Conservation (phyloP, 2,329 filamentous ascomycete species). For the Plenodomus biglobosus region DNA sequence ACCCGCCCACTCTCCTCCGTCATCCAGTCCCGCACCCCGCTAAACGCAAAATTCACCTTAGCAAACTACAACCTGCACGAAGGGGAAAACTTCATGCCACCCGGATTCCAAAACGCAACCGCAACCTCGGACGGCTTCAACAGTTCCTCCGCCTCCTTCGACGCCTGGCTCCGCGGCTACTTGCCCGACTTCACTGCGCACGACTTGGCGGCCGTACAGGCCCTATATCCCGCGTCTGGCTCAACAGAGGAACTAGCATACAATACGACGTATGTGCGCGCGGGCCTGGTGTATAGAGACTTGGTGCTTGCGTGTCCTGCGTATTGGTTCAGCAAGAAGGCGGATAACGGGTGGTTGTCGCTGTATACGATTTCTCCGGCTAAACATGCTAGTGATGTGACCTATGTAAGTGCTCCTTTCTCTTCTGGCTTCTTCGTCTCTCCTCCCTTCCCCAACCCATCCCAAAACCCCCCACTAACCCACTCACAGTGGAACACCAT, state of each 20-base stretch:
- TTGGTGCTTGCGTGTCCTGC: slow-evolving; percentile 61
- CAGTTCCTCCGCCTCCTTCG: slow-evolving; percentile 53
- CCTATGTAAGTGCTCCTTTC: slow-evolving; percentile 53
- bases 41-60: slow-evolving; percentile 54
- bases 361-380: slow-evolving; percentile 64
- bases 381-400: slow-evolving; percentile 58
- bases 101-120: slow-evolving; percentile 47
- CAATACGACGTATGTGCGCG: slow-evolving; percentile 55
- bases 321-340: slow-evolving; percentile 57
- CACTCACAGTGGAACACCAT: slow-evolving; percentile 56
- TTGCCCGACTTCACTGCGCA: slow-evolving; percentile 51
- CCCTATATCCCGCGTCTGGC: slow-evolving; percentile 54
- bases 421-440: not conserved
- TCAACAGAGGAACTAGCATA: slow-evolving; percentile 54
- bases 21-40: slow-evolving; percentile 31
- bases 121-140: slow-evolving; percentile 53
- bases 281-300: slow-evolving; percentile 61
- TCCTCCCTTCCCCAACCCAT: too few species aligned
- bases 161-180: slow-evolving; percentile 57
- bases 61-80: slow-evolving; percentile 65
- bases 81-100: slow-evolving; percentile 63
- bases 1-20: slow-evolving; percentile 51
- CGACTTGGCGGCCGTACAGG: slow-evolving; percentile 47
- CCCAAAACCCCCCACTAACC: too few species aligned
- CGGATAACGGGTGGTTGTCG: slow-evolving; percentile 55